Base-by-base conservation (phyloP, 1,284 basidiomycete genomes). In the Tilletia setariae region DNA sequence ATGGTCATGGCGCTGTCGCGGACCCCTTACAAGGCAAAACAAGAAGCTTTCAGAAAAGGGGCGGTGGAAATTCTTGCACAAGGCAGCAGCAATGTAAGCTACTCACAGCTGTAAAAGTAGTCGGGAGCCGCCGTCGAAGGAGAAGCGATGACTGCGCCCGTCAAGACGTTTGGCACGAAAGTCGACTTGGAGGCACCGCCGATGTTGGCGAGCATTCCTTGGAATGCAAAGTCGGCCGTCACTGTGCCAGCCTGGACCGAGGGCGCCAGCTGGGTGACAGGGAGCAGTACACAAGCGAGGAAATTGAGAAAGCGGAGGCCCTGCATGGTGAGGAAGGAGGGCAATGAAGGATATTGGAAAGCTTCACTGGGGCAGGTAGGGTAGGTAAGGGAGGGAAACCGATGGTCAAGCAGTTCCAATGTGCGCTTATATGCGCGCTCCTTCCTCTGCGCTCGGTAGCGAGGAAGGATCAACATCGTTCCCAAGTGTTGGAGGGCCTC, bases 1-100 rank as follows among this genome's bases (percentile, higher is more conserved):
- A 74, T 72, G 35, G 72, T 74, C 15, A 76, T 66, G 7, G 75
- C 73, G 19, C 72, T 68, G 51, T 76, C 75, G 2, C 75, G 70
- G 19, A 75, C 66, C 75, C 75, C 56, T 61, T 6, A 15, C 49
- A 53, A 44, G 9, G 19, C 43, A 44, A 44, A 53, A 21, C 49
- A 53, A 16, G 21, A 21, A 65, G 21, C 19, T 19, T 44, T n/a
- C n/a, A n/a, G n/a, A n/a, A n/a, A n/a, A n/a, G n/a, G n/a, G n/a
- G n/a, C n/a, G n/a, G n/a, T n/a, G n/a, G n/a, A n/a, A n/a, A n/a
- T n/a, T n/a, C n/a, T n/a, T n/a, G n/a, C n/a, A n/a, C n/a, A n/a
- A n/a, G n/a, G n/a, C n/a, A n/a, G n/a, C n/a, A n/a, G n/a, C n/a
- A n/a, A n/a, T n/a, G n/a, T n/a, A n/a, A n/a, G 46, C 4, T 2